Base-by-base conservation (phyloP, 495 filamentous ascomycete genomes). In the Parathielavia hyrcaniae region DNA sequence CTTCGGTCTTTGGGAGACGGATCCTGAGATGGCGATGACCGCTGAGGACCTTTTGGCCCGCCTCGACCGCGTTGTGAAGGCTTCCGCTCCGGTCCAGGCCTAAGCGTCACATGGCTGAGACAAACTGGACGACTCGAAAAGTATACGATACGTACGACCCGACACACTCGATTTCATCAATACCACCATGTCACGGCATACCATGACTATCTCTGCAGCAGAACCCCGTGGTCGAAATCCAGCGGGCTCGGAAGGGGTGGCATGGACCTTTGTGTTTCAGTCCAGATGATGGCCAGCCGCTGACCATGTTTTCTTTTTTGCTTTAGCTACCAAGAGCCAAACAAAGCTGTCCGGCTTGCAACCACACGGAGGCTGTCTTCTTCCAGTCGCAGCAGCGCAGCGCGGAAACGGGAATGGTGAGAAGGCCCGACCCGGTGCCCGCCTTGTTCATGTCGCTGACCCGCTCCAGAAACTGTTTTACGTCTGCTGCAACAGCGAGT, bases 331-430 rank as follows among this genome's bases (percentile, higher is more conserved):
- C 92, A 34, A 83, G 92, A 55, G 84, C 88, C 57, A 86, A 87
- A 64, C 87, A 86, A 70, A 75, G 77, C 50, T 98, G 93, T 72
- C 89, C 91, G 14, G 79, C 79, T 56, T 98, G 93, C 77, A 77
- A 82, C 44, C 86, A 95, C 68, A 82, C 80, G 51, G 89, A 97
- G 72, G 88, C 89, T 1, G 95, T 98, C 45, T 98, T 95, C 73
- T 98, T 97, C 79, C 93, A 98, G 76, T 96, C 90, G 41, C 93
- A 97, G 70, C 91, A 97, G 76, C 86, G 95, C 67, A 95, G 86
- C 50, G 87, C 90, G 14, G 91, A 97, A 71, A 98, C 95, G 10
- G 95, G 95, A 72, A 98, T 98, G 93, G 93, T 97, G 68, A 81
- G 86, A 48, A 47, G 50, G 60, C 19, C 49, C 12, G n/a, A 16